Conservation (phyloP, 2,329 filamentous ascomycete genomes). For the Aspergillus eucalypticola region DNA sequence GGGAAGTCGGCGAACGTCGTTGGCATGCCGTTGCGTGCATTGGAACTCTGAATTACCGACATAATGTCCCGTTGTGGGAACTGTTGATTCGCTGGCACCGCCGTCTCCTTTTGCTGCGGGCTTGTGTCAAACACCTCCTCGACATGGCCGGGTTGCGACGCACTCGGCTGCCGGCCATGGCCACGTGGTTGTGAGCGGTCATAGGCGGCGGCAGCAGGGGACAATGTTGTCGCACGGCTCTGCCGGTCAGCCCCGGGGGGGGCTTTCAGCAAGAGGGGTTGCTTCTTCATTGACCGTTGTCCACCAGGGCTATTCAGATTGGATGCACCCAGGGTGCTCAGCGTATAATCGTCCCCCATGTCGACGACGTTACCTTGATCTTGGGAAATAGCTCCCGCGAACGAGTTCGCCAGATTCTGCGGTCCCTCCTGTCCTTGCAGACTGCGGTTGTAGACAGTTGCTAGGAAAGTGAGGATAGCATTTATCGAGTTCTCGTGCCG, state of each 20-base stretch:
- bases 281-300: conserved; percentile 48
- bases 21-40: conserved; percentile 44
- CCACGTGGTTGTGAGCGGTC: conserved; percentile 30
- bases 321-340: conserved; percentile 36
- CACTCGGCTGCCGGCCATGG: conserved; percentile 34
- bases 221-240: conserved; percentile 39
- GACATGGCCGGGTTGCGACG: conserved; percentile 37
- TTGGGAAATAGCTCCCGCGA: conserved; percentile 71
- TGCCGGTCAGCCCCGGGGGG: conserved; percentile 34
- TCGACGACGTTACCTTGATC: conserved; percentile 64
- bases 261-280: conserved; percentile 50
- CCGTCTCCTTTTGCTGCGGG: conserved; percentile 27
- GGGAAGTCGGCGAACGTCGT: conserved; percentile 46
- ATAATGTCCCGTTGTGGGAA: conserved; percentile 49
- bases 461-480: conserved; percentile 94
- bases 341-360: conserved; percentile 55
- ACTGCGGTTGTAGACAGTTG: conserved; percentile 93
- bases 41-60: conserved; percentile 51
- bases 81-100: conserved; percentile 22
- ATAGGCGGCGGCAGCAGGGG: conserved; percentile 37
- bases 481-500: conserved; percentile 99
- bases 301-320: conserved; percentile 36
- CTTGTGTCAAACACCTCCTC: conserved; percentile 49
- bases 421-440: conserved; percentile 77
- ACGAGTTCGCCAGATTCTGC: conserved; percentile 80